Evolutionary conservation across 2,329 filamentous ascomycete genomes (phyloP).

Genomic region (Calonectria naviculata): DNA sequence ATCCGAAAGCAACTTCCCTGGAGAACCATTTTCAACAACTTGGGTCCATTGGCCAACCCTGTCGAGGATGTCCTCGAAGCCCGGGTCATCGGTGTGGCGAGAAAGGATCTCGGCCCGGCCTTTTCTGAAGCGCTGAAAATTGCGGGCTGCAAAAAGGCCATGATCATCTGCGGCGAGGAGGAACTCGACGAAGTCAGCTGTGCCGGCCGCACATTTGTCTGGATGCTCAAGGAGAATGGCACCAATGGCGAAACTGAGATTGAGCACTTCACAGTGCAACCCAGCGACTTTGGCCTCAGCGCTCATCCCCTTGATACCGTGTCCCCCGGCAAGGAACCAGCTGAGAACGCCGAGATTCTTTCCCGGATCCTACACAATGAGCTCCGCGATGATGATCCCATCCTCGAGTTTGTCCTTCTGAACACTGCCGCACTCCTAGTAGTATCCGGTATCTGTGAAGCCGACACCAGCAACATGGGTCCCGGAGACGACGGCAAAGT

Average conservation of each 20-base stretch:
- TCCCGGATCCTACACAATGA: slow-evolving; percentile 80
- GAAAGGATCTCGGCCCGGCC: slow-evolving; percentile 85
- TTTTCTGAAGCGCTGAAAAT: slow-evolving; percentile 88
- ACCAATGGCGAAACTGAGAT: slow-evolving; percentile 62
- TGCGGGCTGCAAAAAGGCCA: slow-evolving; percentile 81
- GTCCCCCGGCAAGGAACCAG: slow-evolving; percentile 85
- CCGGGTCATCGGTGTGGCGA: slow-evolving; percentile 91
- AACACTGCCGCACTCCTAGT: slow-evolving; percentile 93
- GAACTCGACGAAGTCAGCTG: slow-evolving; percentile 96
- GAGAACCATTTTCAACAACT: slow-evolving; percentile 96
- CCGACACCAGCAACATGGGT: slow-evolving; percentile 83
- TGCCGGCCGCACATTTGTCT: slow-evolving; percentile 89
- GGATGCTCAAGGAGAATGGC: slow-evolving; percentile 73
- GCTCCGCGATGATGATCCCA: slow-evolving; percentile 80
- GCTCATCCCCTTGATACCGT: slow-evolving; percentile 81
- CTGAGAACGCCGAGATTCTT: slow-evolving; percentile 88
- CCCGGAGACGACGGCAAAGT: slow-evolving; percentile 83
- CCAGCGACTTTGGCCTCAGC: slow-evolving; percentile 87
- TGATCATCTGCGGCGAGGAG: slow-evolving; percentile 94
- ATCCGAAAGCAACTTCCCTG: slow-evolving; percentile 91
- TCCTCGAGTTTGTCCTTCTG: slow-evolving; percentile 93
- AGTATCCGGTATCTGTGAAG: slow-evolving; percentile 86
- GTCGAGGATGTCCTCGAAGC: slow-evolving; percentile 88
- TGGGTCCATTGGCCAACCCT: slow-evolving; percentile 93
- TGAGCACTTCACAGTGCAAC: slow-evolving; percentile 81